Evolutionary conservation across 2,329 filamentous ascomycete species (phyloP).

Genomic region (Acephala macrosclerotiorum): DNA sequence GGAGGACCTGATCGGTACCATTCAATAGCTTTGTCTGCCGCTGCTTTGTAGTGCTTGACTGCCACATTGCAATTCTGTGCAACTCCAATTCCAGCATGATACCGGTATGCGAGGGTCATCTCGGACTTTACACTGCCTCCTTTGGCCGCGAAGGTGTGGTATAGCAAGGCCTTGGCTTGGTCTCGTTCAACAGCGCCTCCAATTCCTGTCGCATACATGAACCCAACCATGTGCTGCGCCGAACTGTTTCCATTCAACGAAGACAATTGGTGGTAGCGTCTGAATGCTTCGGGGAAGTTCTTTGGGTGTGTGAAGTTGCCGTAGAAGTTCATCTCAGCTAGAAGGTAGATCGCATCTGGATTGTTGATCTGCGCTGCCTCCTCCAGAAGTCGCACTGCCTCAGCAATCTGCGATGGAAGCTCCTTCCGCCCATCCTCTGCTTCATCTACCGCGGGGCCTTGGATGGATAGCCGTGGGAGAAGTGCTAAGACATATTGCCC

Average conservation of each 20-base stretch:
- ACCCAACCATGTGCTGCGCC: conserved; percentile 92
- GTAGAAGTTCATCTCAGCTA: conserved; percentile 96
- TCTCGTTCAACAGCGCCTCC: conserved; percentile 82
- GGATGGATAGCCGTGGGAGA: conserved; percentile 71
- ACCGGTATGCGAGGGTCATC: conserved; percentile 91
- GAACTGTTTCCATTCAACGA: conserved; percentile 83
- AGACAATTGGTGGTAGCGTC: conserved; percentile 81
- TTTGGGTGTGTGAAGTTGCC: conserved; percentile 90
- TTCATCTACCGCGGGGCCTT: conserved; percentile 54
- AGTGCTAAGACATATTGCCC: conserved; percentile 68
- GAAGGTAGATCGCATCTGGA: conserved; percentile 84
- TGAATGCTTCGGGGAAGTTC: conserved; percentile 81
- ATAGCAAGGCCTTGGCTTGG: conserved; percentile 90
- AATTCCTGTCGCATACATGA: conserved; percentile 95
- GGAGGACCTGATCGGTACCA: conserved; percentile 92
- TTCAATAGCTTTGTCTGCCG: conserved; percentile 89
- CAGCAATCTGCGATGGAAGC: conserved; percentile 58
- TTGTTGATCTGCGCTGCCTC: conserved; percentile 62
- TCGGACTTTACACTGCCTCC: conserved; percentile 84
- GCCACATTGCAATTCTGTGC: conserved; percentile 86
- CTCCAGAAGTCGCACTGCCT: conserved; percentile 65
- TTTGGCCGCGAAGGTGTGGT: conserved; percentile 92
- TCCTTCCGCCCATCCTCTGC: conserved; percentile 43
- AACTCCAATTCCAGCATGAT: conserved; percentile 85
- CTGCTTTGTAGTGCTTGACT: conserved; percentile 87